Evolutionary conservation across 2,329 filamentous ascomycete species (phyloP), one percentile per base, ranked within the genome.

Genomic region (Emmonsia crescens): DNA sequence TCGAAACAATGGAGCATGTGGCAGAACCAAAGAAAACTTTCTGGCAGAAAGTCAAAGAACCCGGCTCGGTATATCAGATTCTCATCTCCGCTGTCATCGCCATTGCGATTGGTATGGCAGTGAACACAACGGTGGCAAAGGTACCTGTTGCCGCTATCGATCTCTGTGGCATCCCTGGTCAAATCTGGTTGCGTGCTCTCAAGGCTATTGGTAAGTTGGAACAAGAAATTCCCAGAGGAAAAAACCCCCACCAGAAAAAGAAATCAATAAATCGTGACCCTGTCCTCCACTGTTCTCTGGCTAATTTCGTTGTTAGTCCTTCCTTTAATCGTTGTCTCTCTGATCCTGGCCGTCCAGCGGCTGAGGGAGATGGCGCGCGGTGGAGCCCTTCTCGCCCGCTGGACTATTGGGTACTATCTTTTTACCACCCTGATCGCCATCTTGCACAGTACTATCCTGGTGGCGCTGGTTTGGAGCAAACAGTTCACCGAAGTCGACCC

Each of bases 401-500:
- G 76, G 77, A 80, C 79, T 0, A 73, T 82, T 24, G 73, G 74
- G 19, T 82, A 80, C 70, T 83, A 83, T 55, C 65, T 83, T 16
- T 24, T 74, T 24, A 83, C 80, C 2, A 83, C 80, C 0, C 64
- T 82, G 6, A 52, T 82, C 12, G 79, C 80, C 63, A 78, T 83
- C 54, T 70, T 77, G 0, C 73, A 80, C 61, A 78, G 75, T 42
- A 77, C 75, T 61, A 73, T 82, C 48, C 70, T 82, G 54, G 76
- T 77, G 49, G 74, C 75, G 2, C 71, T 80, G 0, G 77, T 80
- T 12, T 82, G 80, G 80, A 70, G 71, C 1, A 75, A 75, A 0
- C 70, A 78, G n/a, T 80, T 82, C 73, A 70, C 66, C 0, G 66
- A 46, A n/a, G 57, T 59, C 29, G 57, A 44, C 1, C 21, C 57